Evolutionary conservation across 345 rosid species (phyloP).

Genomic region (Eucalyptus camaldulensis): DNA sequence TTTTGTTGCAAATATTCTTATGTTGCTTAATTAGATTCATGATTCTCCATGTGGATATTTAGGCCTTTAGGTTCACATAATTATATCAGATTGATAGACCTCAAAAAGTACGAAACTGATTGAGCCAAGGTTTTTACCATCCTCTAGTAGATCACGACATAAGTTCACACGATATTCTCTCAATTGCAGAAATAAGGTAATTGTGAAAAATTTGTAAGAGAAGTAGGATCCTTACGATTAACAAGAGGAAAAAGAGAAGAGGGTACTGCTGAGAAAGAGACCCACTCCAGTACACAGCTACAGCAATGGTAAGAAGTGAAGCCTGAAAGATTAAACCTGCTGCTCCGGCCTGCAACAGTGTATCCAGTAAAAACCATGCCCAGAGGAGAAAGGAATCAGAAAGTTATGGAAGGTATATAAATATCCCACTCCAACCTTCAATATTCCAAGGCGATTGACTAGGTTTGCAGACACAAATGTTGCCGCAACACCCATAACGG

Average conservation of each 20-base stretch:
- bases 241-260: constrained; percentile 57
- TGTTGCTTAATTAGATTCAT: not conserved
- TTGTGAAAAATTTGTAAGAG: not conserved
- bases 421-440: constrained; percentile 23
- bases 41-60: not conserved
- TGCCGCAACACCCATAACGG: constrained; percentile 92
- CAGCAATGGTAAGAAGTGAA: constrained; percentile 65
- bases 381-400: not conserved
- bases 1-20: not conserved
- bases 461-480: constrained; percentile 76
- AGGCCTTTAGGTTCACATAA: not conserved
- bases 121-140: not conserved
- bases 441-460: constrained; percentile 63
- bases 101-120: not conserved
- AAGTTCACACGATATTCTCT: not conserved
- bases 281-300: constrained; percentile 65
- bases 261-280: constrained; percentile 60
- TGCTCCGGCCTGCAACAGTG: constrained; percentile 76
- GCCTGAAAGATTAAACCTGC: constrained; percentile 81
- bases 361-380: not conserved
- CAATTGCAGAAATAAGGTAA: not conserved
- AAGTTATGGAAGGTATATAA: not conserved
- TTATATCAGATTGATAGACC: not conserved
- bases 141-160: not conserved
- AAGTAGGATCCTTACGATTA: constrained; percentile 50